These are phyloP conservation scores for Paramyrothecium roridum DNA, from an alignment of 2,329 filamentous ascomycete species.

Conservation along the genomic window DNA sequence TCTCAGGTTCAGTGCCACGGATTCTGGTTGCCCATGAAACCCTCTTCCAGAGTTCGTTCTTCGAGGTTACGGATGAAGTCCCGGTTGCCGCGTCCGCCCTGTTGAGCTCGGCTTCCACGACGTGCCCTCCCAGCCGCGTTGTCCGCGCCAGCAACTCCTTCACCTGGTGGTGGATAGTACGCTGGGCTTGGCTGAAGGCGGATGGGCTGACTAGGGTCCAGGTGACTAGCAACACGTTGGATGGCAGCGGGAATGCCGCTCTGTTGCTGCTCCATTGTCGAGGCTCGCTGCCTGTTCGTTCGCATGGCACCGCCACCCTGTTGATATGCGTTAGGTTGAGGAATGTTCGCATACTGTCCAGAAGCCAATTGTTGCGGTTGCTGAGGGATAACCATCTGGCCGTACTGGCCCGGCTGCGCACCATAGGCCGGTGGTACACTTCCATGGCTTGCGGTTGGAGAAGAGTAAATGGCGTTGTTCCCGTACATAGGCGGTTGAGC, in stretches of 20 bases:
- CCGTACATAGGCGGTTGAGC: slow-evolving; percentile 69
- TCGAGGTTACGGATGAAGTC: slow-evolving; percentile 96
- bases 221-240: slow-evolving; percentile 90
- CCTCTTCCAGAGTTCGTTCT: slow-evolving; percentile 90
- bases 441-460: slow-evolving; percentile 41
- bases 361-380: slow-evolving; percentile 63
- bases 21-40: slow-evolving; percentile 67
- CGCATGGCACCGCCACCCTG: slow-evolving; percentile 64
- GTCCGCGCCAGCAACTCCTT: slow-evolving; percentile 68
- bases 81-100: slow-evolving; percentile 60
- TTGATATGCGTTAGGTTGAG: slow-evolving; percentile 54
- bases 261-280: slow-evolving; percentile 93
- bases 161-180: slow-evolving; percentile 91
- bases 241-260: slow-evolving; percentile 90
- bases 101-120: slow-evolving; percentile 70
- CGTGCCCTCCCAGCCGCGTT: slow-evolving; percentile 57
- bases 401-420: slow-evolving; percentile 67
- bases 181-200: slow-evolving; percentile 91
- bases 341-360: slow-evolving; percentile 56
- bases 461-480: slow-evolving; percentile 76
- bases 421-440: slow-evolving; percentile 72
- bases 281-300: slow-evolving; percentile 80
- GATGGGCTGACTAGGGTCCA: slow-evolving; percentile 93
- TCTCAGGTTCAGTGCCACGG: slow-evolving; percentile 60
- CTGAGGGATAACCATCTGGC: slow-evolving; percentile 70